phyloP scores from a whole-genome alignment of 2,329 filamentous ascomycete genomes.

The Coleophoma crateriformis region DNA sequence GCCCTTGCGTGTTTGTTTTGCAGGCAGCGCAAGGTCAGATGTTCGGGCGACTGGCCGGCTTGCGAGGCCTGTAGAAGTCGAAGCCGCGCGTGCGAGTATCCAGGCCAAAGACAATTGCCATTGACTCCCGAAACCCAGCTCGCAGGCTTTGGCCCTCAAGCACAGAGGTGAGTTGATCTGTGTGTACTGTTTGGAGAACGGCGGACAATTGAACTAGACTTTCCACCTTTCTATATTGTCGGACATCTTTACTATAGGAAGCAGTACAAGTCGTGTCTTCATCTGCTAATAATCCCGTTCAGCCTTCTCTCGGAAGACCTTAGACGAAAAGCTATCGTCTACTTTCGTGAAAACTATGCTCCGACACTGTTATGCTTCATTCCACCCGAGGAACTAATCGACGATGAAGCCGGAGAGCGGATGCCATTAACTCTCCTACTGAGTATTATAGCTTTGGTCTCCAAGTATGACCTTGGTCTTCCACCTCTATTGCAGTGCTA shows the following conservation, averaged over 20 bases:
- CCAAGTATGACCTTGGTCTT: not conserved
- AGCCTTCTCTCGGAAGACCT: slow-evolving; percentile 1
- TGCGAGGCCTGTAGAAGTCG: slow-evolving; percentile 1
- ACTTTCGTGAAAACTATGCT: slow-evolving; percentile 2
- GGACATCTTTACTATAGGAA: not conserved
- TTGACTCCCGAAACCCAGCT: not conserved
- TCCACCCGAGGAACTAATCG: slow-evolving; percentile 1
- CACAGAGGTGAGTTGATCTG: not conserved
- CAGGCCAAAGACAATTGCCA: not conserved
- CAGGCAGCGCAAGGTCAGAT: slow-evolving; percentile 1
- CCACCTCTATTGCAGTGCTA: not conserved
- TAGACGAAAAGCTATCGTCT: not conserved
- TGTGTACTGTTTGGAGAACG: no score
- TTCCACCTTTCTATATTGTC: no score
- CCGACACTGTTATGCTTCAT: slow-evolving; percentile 1
- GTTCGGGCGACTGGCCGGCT: not conserved
- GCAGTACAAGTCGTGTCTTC: not conserved
- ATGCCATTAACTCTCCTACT: not conserved
- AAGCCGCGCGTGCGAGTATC: not conserved
- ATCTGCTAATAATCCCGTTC: not conserved
- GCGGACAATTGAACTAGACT: no score
- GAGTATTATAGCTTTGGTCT: not conserved
- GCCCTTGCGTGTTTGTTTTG: slow-evolving; percentile 1
- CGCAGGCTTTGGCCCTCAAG: not conserved
- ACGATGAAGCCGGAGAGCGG: not conserved